phyloP scores from a whole-genome alignment of 495 filamentous ascomycete genomes.

The Chlorociboria aeruginascens region DNA sequence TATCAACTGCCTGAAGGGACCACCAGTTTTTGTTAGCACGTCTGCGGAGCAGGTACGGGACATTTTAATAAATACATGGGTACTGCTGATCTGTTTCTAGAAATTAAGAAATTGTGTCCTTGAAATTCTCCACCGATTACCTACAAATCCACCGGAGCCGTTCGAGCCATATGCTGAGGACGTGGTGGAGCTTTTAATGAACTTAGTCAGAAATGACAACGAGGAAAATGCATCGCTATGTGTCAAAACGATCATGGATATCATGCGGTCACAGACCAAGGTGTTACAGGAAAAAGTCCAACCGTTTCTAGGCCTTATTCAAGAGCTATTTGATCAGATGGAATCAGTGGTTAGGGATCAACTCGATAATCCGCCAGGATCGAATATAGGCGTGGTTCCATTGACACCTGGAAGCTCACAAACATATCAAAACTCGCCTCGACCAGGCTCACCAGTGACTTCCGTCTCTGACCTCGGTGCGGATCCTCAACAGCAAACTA shows the following conservation, averaged over 20 bases:
- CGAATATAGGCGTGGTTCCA: constrained; percentile 33
- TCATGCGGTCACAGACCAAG: constrained; percentile 84
- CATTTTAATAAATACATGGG: neutral
- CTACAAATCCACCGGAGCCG: constrained; percentile 63
- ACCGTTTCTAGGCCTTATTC: constrained; percentile 79
- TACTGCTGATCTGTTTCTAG: constrained; percentile 30
- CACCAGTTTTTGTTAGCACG: constrained; percentile 81
- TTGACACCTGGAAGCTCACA: constrained; percentile 60
- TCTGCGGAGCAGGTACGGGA: constrained; percentile 62
- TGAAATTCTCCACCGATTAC: constrained; percentile 87
- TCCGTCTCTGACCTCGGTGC: constrained; percentile 61
- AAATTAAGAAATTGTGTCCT: constrained; percentile 84
- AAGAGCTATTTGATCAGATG: constrained; percentile 90
- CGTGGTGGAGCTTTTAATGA: constrained; percentile 81
- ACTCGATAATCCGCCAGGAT: constrained; percentile 63
- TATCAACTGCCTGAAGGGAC: constrained; percentile 69
- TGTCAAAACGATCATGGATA: constrained; percentile 95
- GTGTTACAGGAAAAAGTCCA: constrained; percentile 67
- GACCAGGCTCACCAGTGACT: constrained; percentile 79
- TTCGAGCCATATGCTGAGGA: constrained; percentile 79
- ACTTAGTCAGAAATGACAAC: constrained; percentile 79
- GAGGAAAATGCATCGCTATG: constrained; percentile 97
- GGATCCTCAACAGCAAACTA: constrained; percentile 64
- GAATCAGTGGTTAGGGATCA: constrained; percentile 88
- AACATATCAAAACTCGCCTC: constrained; percentile 66